Conservation (phyloP, 805 yeast genomes). For the Saturnispora quitensis region DNA sequence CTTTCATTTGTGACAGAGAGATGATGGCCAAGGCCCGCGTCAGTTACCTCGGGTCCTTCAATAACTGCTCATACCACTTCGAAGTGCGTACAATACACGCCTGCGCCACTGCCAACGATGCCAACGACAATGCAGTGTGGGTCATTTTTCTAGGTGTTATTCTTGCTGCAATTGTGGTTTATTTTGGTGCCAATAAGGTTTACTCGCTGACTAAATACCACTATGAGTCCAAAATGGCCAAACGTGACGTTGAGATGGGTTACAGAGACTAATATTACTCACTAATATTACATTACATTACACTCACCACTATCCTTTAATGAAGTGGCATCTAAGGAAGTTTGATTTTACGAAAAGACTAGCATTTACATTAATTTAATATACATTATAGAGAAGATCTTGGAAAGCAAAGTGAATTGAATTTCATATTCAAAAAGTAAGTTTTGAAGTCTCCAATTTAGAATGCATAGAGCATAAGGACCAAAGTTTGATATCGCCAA, state of each 20-base stretch:
- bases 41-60: constrained; percentile 58
- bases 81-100: constrained; percentile 82
- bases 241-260: not conserved
- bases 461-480: no score
- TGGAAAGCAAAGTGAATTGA: no score
- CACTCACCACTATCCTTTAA: not conserved
- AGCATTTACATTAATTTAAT: not conserved
- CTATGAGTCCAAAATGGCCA: constrained; percentile 7
- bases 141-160: constrained; percentile 53
- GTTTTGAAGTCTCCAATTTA: no score
- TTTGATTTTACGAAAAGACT: no score
- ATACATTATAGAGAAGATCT: not conserved
- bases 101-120: constrained; percentile 69
- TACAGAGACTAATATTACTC: not conserved
- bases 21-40: constrained; percentile 55
- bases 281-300: not conserved
- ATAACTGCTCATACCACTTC: constrained; percentile 76
- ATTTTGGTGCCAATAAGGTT: constrained; percentile 34
- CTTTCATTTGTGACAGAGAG: constrained; percentile 75
- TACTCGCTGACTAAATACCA: constrained; percentile 25
- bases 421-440: no score
- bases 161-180: constrained; percentile 33
- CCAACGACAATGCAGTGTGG: constrained; percentile 53
- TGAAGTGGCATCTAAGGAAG: no score
- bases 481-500: no score